These are phyloP conservation scores for Xylaria cubensis DNA, from an alignment of 495 filamentous ascomycete genomes.

Conservation along the genomic window DNA sequence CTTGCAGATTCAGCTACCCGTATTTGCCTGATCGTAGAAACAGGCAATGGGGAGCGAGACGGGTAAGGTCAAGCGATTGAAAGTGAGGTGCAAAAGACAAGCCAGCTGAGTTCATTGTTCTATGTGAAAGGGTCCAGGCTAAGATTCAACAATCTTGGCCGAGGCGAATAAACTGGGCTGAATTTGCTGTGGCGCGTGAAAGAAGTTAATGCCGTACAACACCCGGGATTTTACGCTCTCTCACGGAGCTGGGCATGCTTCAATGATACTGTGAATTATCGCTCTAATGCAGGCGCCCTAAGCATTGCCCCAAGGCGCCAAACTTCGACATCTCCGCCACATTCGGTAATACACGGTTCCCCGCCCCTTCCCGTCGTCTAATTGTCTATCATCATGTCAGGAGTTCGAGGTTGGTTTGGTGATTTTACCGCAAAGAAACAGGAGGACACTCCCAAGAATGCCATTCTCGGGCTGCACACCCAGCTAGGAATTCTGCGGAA, in stretches of 20 bases:
- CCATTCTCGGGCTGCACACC: conserved; percentile 83
- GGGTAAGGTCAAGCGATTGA: too few relatives aligned
- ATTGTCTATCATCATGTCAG: conserved; percentile 55
- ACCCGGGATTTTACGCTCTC: neutral
- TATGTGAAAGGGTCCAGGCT: neutral
- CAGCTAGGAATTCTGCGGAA: conserved; percentile 98
- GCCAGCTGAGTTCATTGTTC: neutral
- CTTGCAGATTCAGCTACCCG: too few relatives aligned
- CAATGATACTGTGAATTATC: neutral
- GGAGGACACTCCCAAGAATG: conserved; percentile 95
- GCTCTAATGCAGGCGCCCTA: neutral
- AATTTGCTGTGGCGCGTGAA: neutral
- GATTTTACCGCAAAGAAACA: conserved; percentile 74
- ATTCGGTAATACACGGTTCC: neutral
- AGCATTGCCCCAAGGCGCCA: neutral
- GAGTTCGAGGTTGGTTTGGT: conserved; percentile 85
- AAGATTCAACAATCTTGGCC: neutral
- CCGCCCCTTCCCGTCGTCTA: neutral
- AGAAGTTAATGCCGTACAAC: neutral
- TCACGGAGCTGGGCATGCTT: neutral
- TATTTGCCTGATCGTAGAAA: too few relatives aligned
- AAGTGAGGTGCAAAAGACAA: neutral
- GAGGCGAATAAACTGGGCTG: neutral
- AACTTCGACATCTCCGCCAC: neutral
- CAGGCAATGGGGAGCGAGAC: too few relatives aligned